Percentiles rank a stretch among this genome's conserved stretches.
Evolutionary conservation across 2,329 filamentous ascomycete genomes (phyloP).

Genomic region (Phialemoniopsis sp.): DNA sequence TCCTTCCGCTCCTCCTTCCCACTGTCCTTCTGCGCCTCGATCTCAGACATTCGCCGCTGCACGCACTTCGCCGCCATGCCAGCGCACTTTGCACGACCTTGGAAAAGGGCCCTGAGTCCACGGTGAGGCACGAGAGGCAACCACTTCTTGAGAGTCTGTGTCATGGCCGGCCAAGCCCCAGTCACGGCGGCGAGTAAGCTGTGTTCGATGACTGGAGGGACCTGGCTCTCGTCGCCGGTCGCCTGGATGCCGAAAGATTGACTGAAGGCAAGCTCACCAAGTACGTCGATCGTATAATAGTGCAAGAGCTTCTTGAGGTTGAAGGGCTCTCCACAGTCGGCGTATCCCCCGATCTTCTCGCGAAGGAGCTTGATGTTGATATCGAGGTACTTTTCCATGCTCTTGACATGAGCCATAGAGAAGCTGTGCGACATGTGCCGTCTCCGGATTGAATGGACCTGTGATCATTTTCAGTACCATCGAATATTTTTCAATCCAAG

Average conservation of each 20-base stretch:
- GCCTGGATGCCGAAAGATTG: constrained; percentile 22
- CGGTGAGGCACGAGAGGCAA: too few relatives aligned
- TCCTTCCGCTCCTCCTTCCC: too few relatives aligned
- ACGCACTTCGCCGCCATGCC: constrained; percentile 13
- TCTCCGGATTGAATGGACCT: constrained; percentile 15
- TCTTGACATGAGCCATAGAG: constrained; percentile 24
- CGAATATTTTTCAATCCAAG: too few relatives aligned
- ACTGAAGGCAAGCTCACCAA: constrained; percentile 24
- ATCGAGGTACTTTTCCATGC: constrained; percentile 27
- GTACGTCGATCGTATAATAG: constrained; percentile 17
- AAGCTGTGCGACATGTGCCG: constrained; percentile 25
- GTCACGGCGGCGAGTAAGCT: constrained; percentile 21
- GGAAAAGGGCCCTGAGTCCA: too few relatives aligned
- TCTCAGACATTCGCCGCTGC: constrained; percentile 6
- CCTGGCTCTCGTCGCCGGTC: constrained; percentile 16
- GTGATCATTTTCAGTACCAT: neutral
- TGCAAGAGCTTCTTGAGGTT: constrained; percentile 23
- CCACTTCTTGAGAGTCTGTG: constrained; percentile 12
- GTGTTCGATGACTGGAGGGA: constrained; percentile 26
- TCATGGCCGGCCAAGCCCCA: constrained; percentile 20
- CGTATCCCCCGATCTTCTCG: constrained; percentile 12
- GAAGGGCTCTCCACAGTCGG: too few relatives aligned
- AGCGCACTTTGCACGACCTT: constrained; percentile 14
- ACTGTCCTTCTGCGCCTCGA: constrained; percentile 8
- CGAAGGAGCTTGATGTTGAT: constrained; percentile 20